phyloP scores from a whole-genome alignment of 108 stramenopile genomes.

The Nitzschia putrida region DNA sequence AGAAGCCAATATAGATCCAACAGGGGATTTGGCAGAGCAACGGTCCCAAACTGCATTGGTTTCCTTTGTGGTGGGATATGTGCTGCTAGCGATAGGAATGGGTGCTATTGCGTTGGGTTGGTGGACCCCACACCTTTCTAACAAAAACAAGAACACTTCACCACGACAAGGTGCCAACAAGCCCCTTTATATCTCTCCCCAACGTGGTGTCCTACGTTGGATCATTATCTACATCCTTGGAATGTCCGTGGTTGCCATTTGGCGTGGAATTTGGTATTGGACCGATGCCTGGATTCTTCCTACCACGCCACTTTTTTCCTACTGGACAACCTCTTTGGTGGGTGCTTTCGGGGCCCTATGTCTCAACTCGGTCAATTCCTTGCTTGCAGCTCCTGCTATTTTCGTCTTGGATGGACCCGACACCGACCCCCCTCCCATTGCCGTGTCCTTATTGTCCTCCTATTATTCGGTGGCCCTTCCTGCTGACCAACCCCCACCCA shows the following conservation, averaged over 20 bases:
- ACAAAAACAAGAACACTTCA: not conserved
- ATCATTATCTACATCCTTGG: conserved; percentile 31
- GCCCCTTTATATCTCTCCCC: not conserved
- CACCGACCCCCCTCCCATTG: conserved; percentile 32
- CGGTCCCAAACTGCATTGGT: conserved; percentile 20
- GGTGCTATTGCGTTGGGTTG: conserved; percentile 10
- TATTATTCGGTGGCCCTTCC: conserved; percentile 23
- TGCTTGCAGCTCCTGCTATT: conserved; percentile 39
- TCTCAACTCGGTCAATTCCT: conserved; percentile 8
- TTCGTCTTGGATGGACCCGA: conserved; percentile 44
- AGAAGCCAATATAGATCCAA: not conserved
- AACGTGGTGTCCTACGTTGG: conserved; percentile 9
- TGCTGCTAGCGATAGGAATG: conserved; percentile 15
- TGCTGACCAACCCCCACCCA: not conserved
- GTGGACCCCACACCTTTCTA: conserved; percentile 5
- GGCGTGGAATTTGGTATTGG: conserved; percentile 42
- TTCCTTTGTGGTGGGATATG: conserved; percentile 26
- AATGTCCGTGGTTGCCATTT: conserved; percentile 8
- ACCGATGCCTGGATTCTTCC: conserved; percentile 29
- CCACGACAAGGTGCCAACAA: not conserved
- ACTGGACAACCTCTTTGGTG: conserved; percentile 19
- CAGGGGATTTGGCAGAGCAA: not conserved
- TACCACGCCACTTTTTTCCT: conserved; percentile 11
- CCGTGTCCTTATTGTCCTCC: conserved; percentile 19
- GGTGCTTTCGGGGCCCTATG: conserved; percentile 11